Evolutionary conservation across 2,329 filamentous ascomycete species (phyloP).

Genomic region (Conoideocrella luteorostrata): DNA sequence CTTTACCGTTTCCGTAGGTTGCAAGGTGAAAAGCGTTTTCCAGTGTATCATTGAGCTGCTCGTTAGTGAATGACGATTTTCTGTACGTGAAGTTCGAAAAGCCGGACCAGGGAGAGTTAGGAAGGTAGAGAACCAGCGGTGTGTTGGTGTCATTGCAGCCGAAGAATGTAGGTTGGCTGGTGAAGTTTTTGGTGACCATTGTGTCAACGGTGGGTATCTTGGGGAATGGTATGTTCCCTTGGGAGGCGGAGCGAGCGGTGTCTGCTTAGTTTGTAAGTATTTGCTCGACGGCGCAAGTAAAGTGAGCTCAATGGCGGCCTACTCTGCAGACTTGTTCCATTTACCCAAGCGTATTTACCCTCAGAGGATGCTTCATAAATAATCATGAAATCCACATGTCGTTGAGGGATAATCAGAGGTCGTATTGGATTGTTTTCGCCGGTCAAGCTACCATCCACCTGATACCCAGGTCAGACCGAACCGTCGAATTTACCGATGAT

Average conservation of each 20-base stretch:
- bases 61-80: constrained; percentile 53
- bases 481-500: constrained; percentile 76
- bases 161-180: constrained; percentile 71
- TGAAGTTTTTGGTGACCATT: constrained; percentile 70
- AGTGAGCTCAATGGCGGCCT: no score
- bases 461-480: constrained; percentile 63
- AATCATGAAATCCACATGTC: no score
- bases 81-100: constrained; percentile 71
- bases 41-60: constrained; percentile 66
- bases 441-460: no score
- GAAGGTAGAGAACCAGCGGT: constrained; percentile 74
- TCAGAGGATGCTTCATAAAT: no score
- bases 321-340: no score
- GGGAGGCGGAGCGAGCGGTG: constrained; percentile 52
- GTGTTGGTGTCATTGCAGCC: constrained; percentile 48
- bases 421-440: no score
- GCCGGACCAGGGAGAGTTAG: constrained; percentile 69
- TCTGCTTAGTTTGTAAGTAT: constrained; percentile 68
- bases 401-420: no score
- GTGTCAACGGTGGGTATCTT: constrained; percentile 67
- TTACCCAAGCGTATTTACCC: no score
- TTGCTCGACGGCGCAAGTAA: no score
- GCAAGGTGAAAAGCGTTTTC: constrained; percentile 73
- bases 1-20: constrained; percentile 69
- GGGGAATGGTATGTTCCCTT: constrained; percentile 67